A percentile compares a stretch with the other conserved stretches of the same genome.
phyloP scores from a whole-genome alignment of 2,329 filamentous ascomycete genomes.

The Alternaria consortialis region DNA sequence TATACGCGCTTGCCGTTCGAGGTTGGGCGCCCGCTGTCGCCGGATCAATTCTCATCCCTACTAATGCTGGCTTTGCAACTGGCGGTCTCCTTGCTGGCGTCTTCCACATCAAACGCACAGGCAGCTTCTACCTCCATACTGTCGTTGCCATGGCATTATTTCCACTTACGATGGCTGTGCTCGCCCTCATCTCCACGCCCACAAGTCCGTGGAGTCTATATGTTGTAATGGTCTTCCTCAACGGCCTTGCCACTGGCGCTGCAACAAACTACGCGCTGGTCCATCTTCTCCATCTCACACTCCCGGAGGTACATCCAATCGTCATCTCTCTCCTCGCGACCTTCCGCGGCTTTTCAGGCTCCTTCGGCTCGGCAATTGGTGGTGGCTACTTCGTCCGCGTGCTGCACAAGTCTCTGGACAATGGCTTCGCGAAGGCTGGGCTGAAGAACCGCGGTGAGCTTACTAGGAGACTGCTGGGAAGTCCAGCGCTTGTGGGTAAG shows the following conservation, averaged over 20 bases:
- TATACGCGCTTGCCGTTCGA: conserved; percentile 80
- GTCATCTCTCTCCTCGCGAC: conserved; percentile 79
- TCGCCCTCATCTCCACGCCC: conserved; percentile 66
- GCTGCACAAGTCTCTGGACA: conserved; percentile 64
- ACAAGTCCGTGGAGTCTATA: conserved; percentile 63
- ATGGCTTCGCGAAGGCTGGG: conserved; percentile 63
- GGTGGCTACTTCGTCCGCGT: conserved; percentile 77
- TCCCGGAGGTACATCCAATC: conserved; percentile 73
- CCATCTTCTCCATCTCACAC: conserved; percentile 77
- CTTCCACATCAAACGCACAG: conserved; percentile 76
- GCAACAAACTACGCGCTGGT: conserved; percentile 82
- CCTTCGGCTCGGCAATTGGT: conserved; percentile 81
- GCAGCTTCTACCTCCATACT: conserved; percentile 75
- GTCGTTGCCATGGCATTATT: conserved; percentile 71
- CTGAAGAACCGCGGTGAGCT: conserved; percentile 55
- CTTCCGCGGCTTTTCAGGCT: conserved; percentile 82
- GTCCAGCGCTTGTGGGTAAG: conserved; percentile 63
- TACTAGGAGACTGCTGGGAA: conserved; percentile 65
- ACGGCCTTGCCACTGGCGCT: conserved; percentile 77
- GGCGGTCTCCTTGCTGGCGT: conserved; percentile 78
- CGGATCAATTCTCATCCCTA: conserved; percentile 80
- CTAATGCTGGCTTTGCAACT: conserved; percentile 78
- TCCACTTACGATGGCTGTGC: conserved; percentile 64
- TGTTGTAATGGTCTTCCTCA: conserved; percentile 69
- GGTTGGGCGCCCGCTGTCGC: conserved; percentile 74